Evolutionary conservation across 2,329 filamentous ascomycete species (phyloP), one percentile per base, ranked within the genome.

Genomic region (Colletotrichum tropicale): DNA sequence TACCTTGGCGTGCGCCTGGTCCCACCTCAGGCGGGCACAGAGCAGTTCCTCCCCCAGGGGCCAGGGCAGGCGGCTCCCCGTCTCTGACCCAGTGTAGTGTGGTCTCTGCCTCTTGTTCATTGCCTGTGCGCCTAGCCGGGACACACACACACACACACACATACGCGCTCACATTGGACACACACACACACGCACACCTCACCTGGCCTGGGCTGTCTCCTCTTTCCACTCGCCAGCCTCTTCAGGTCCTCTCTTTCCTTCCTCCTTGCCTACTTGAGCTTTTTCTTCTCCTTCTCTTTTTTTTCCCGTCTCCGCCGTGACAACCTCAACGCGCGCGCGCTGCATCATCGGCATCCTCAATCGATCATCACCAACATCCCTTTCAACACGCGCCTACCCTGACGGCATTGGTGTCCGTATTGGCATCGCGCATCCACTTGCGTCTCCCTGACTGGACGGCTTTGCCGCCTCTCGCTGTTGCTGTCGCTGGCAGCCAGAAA

Each of bases 211-310:
- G 24, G 24, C 66, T 52, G 69, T 76, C 74, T 74, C 69, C 65
- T 77, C 74, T 48, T 76, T 76, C 76, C 61, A 74, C 69, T 70
- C 73, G 66, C 76, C 68, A 73, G 66, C 68, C 76, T 76, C 74
- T 76, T 73, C 73, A 61, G 61, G 73, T 61, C 60, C 71, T 66
- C 66, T 61, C 60, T 66, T 68, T 76, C 52, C 70, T 73, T 71
- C 66, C 73, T 67, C 38, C 73, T 67, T 69, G 66, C 71, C 74
- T 70, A 64, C 73, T 38, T 64, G 38, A 76, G 55, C 65, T 38
- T 66, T 58, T 75, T 52, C 71, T 70, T 69, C 34, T 62, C 69
- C 36, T 77, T 74, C 69, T 70, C 61, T 56, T 60, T 60, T 75
- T 38, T 32, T 61, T 55, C 52, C 64, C 64, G 43, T 71, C 55